phyloP scores from a whole-genome alignment of 1,284 basidiomycete genomes.

The Pterula multifida region DNA sequence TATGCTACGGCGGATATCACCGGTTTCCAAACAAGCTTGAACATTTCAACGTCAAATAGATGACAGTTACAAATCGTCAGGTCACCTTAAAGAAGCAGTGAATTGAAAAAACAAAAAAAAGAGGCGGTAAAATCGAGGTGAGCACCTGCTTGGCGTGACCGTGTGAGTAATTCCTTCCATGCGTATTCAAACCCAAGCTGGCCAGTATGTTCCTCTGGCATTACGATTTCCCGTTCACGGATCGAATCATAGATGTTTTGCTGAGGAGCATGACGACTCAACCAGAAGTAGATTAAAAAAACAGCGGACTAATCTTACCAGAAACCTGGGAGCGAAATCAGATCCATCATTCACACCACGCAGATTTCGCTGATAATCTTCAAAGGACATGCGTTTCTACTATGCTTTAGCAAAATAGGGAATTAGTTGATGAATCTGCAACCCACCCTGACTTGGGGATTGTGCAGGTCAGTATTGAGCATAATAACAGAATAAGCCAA shows the following conservation, averaged over 20 bases:
- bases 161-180: constrained; percentile 90
- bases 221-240: constrained; percentile 88
- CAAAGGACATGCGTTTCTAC: constrained; percentile 92
- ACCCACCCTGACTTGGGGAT: constrained; percentile 84
- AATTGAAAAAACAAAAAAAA: too few species aligned
- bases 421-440: background rate
- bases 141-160: constrained; percentile 72
- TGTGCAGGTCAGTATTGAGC: constrained; percentile 97
- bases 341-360: constrained; percentile 84
- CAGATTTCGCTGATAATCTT: constrained; percentile 89
- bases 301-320: constrained; percentile 38
- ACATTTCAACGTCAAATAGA: constrained; percentile 87
- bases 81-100: constrained; percentile 36
- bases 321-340: constrained; percentile 79
- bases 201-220: constrained; percentile 97
- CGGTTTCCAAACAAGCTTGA: constrained; percentile 84
- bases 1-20: constrained; percentile 86
- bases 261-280: constrained; percentile 24
- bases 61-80: constrained; percentile 73
- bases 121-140: constrained; percentile 5
- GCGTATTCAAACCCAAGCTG: constrained; percentile 98
- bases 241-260: constrained; percentile 90
- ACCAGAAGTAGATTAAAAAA: constrained; percentile 4
- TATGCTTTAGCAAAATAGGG: constrained; percentile 9
- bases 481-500: constrained; percentile 94